These are phyloP conservation scores for Ogataea wickerhamii DNA, from an alignment of 805 yeast species.

Conservation along the genomic window DNA sequence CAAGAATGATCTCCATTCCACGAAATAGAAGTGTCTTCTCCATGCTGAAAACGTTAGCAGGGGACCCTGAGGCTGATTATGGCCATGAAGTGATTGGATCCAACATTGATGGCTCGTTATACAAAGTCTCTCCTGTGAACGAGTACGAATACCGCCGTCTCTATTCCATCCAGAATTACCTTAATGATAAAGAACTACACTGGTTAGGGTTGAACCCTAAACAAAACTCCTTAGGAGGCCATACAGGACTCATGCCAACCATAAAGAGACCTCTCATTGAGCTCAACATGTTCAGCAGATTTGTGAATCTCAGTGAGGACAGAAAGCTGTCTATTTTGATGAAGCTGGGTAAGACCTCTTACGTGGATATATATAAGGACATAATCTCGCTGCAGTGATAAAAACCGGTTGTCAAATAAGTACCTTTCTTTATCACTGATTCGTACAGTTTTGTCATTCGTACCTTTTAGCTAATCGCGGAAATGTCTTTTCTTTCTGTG, in stretches of 20 bases:
- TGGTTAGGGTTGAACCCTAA: constrained; percentile 79
- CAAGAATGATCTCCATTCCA: constrained; percentile 48
- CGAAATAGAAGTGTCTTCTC: constrained; percentile 30
- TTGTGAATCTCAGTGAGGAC: constrained; percentile 53
- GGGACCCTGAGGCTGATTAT: constrained; percentile 29
- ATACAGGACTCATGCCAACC: constrained; percentile 32
- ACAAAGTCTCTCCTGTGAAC: constrained; percentile 65
- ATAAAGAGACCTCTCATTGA: constrained; percentile 65
- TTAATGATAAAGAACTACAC: constrained; percentile 72
- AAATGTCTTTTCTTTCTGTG: background rate
- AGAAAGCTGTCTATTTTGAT: constrained; percentile 50
- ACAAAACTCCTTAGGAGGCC: constrained; percentile 50
- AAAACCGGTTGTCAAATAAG: no score
- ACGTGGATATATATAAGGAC: constrained; percentile 66
- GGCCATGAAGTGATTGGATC: constrained; percentile 65
- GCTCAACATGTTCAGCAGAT: constrained; percentile 51
- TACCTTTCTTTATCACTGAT: background rate
- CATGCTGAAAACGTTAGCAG: constrained; percentile 27
- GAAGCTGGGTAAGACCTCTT: constrained; percentile 56
- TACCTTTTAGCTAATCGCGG: background rate
- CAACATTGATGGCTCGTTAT: constrained; percentile 75
- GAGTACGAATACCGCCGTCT: constrained; percentile 78
- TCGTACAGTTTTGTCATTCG: background rate
- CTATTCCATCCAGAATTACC: constrained; percentile 82
- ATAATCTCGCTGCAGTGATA: constrained; percentile 33